Base-by-base conservation (phyloP, 169 alveolate genomes). In the Plasmodium fragile region DNA sequence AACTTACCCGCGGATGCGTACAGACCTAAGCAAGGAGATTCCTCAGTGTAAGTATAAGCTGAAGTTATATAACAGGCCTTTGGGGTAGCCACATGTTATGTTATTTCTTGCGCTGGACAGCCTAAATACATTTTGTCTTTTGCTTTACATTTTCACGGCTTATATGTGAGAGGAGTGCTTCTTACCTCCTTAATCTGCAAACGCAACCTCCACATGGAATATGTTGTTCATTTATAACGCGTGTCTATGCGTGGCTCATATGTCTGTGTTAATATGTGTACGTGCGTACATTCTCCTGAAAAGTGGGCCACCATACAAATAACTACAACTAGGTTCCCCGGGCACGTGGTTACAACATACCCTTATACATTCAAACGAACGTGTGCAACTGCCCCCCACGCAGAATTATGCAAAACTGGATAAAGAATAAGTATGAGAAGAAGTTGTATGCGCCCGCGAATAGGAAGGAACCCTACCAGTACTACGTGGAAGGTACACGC, bases 381-480 rank as follows among this genome's bases (percentile, higher is more conserved):
- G 8, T 78, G 25, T 55, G 34, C 5, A 45, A 10, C 34, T 59
- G 49, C 41, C 25, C 49, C 11, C 22, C 6, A n/a, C 36, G 13
- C 92, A 96, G 97, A 36, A 95, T 96, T 53, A 96, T 97, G 95
- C 98, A 97, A 82, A 92, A 94, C 41, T 97, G 98, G 98, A 97
- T 97, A 65, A 94, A 98, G 28, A 97, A 97, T 84, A 97, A 97
- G 73, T 97, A 97, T 78, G 98, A 97, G 71, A 95, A 93, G 81
- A 96, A 96, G 85, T 41, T 97, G 45, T 97, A 97, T 65, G 96
- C 95, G 2, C 96, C 95, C 72, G 89, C 85, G 3, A 95, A 95
- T 45, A 79, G 90, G 78, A 96, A 92, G 34, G 97, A 96, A 71
- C 97, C 97, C 10, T 85, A 49, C 32, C 93, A 75, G 72, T 85